Percentiles rank a stretch among this genome's conserved stretches.
Evolutionary conservation across 345 rosid genomes (phyloP).

Genomic region (Draba incana): DNA sequence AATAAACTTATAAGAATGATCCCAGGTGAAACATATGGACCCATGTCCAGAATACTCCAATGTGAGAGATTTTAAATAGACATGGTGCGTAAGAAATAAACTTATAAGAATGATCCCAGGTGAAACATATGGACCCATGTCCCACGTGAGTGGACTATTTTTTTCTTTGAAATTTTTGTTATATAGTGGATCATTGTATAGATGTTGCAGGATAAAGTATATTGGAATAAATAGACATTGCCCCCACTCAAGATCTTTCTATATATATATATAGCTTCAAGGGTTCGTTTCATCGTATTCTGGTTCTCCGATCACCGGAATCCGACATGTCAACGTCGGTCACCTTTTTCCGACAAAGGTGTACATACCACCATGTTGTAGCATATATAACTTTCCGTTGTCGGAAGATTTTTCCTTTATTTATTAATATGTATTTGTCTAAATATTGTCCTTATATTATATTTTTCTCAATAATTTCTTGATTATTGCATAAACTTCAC

Average conservation of each 20-base stretch:
- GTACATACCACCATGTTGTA: conserved; percentile 19
- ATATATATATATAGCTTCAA: conserved; percentile 17
- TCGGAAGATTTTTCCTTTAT: conserved; percentile 7
- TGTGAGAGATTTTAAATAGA: background rate
- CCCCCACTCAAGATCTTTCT: conserved; percentile 38
- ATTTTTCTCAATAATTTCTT: background rate
- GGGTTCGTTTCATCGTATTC: conserved; percentile 24
- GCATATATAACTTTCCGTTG: background rate
- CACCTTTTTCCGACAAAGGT: conserved; percentile 25
- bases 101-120: conserved; percentile 14
- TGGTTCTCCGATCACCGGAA: conserved; percentile 18
- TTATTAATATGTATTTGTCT: conserved; percentile 7
- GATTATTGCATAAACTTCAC: background rate
- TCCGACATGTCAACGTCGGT: conserved; percentile 22
- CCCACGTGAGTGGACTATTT: conserved; percentile 34
- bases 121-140: conserved; percentile 44
- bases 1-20: background rate
- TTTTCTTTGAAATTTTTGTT: background rate
- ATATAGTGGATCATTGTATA: conserved; percentile 20
- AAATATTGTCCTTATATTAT: conserved; percentile 9
- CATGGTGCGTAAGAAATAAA: background rate
- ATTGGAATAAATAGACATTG: conserved; percentile 15
- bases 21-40: conserved; percentile 43
- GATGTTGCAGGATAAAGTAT: conserved; percentile 29
- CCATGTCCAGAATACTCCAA: conserved; percentile 24